phyloP scores from a whole-genome alignment of 768 basidiomycete genomes.

The Filobasidium floriforme region DNA sequence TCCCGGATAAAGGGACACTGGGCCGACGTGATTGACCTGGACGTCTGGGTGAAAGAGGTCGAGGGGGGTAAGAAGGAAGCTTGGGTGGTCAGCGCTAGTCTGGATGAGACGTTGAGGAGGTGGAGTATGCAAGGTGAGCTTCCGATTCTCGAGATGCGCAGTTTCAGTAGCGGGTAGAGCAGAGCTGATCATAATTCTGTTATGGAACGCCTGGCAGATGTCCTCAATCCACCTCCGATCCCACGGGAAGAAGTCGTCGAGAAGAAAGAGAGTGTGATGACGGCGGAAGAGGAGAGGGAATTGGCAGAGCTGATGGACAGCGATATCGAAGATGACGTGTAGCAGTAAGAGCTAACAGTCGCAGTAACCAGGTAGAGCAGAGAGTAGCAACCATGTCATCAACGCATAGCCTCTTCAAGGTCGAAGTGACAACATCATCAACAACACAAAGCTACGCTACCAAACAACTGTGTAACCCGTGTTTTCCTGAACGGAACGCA shows the following conservation, averaged over 20 bases:
- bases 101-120: constrained; percentile 79
- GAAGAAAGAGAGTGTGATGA: constrained; percentile 50
- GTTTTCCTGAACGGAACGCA: too few species aligned
- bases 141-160: not conserved
- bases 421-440: not conserved
- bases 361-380: not conserved
- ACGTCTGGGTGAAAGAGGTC: constrained; percentile 57
- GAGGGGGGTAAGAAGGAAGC: constrained; percentile 58
- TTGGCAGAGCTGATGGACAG: constrained; percentile 64
- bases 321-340: constrained; percentile 10
- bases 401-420: not conserved
- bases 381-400: not conserved
- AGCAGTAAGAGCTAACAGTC: too few species aligned
- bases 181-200: too few species aligned
- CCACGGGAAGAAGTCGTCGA: constrained; percentile 29
- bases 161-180: not conserved
- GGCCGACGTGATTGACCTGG: constrained; percentile 74
- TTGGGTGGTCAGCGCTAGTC: constrained; percentile 73
- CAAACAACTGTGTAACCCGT: too few species aligned
- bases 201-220: too few species aligned
- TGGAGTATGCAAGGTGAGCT: constrained; percentile 66
- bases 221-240: constrained; percentile 36
- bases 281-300: constrained; percentile 85
- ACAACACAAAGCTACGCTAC: not conserved
- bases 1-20: constrained; percentile 67